Evolutionary conservation across 169 alveolate species (phyloP).

Genomic region (Cryptosporidium viatorum): DNA sequence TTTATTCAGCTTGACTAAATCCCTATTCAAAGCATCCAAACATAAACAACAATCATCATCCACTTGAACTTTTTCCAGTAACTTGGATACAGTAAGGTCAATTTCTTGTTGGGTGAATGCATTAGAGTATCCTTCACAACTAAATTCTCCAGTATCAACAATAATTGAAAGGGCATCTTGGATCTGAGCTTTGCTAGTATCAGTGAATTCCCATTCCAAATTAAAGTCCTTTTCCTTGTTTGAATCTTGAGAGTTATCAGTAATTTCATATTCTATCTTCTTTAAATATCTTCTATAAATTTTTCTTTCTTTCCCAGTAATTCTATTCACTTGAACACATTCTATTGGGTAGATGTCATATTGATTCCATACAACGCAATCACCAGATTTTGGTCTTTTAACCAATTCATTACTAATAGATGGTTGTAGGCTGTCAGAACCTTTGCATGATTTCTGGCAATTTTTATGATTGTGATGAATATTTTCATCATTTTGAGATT

Average conservation of each 20-base stretch:
- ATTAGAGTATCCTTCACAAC: constrained; percentile 28
- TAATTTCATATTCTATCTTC: not conserved
- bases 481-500: constrained; percentile 6
- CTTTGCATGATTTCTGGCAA: not conserved
- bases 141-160: constrained; percentile 63
- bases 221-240: constrained; percentile 15
- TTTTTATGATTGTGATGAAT: not conserved
- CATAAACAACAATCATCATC: constrained; percentile 74
- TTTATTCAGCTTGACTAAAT: constrained; percentile 42
- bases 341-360: constrained; percentile 73
- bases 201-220: constrained; percentile 74
- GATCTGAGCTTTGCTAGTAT: constrained; percentile 44
- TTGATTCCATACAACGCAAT: constrained; percentile 58
- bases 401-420: constrained; percentile 6
- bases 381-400: constrained; percentile 53
- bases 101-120: constrained; percentile 52
- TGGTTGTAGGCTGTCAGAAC: not conserved
- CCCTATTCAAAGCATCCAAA: constrained; percentile 27
- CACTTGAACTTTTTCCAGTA: not conserved
- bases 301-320: constrained; percentile 68
- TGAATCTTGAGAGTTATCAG: not conserved
- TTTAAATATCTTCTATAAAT: constrained; percentile 50
- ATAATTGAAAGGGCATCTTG: constrained; percentile 63
- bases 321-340: constrained; percentile 61
- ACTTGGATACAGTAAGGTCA: not conserved